Evolutionary conservation across 208 protist species (phyloP).

Genomic region (Leishmania amazonensis): DNA sequence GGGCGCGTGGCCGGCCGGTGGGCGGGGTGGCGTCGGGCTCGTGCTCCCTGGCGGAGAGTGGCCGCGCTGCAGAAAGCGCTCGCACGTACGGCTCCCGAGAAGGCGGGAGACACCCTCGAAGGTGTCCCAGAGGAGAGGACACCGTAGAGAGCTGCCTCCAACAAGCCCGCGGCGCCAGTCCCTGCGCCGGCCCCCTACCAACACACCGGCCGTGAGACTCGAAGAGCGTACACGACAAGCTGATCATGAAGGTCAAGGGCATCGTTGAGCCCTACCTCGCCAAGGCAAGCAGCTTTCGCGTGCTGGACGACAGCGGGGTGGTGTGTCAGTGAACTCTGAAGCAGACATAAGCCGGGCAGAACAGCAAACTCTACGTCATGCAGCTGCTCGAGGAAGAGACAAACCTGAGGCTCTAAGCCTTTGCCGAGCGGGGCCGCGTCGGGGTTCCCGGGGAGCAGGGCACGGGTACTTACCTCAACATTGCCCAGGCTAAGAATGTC

Average conservation of each 20-base stretch:
- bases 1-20: too few species aligned
- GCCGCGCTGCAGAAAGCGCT: too few species aligned
- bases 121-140: constrained; percentile 14
- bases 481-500: constrained; percentile 26
- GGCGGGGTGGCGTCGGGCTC: too few species aligned
- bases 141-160: constrained; percentile 10
- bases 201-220: constrained; percentile 16
- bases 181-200: not conserved
- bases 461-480: constrained; percentile 29
- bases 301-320: constrained; percentile 45
- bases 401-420: constrained; percentile 46
- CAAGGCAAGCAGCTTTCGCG: constrained; percentile 55
- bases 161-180: not conserved
- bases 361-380: constrained; percentile 91
- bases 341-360: constrained; percentile 71
- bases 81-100: not conserved
- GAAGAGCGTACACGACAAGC: constrained; percentile 2
- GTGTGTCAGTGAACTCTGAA: constrained; percentile 88
- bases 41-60: too few species aligned
- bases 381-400: constrained; percentile 77
- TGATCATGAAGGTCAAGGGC: constrained; percentile 70
- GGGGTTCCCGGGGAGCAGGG: constrained; percentile 64
- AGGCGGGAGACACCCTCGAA: constrained; percentile 3
- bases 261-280: constrained; percentile 67
- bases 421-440: constrained; percentile 84